phyloP scores from a whole-genome alignment of 2,329 filamentous ascomycete species.

The Verticillium albo-atrum region DNA sequence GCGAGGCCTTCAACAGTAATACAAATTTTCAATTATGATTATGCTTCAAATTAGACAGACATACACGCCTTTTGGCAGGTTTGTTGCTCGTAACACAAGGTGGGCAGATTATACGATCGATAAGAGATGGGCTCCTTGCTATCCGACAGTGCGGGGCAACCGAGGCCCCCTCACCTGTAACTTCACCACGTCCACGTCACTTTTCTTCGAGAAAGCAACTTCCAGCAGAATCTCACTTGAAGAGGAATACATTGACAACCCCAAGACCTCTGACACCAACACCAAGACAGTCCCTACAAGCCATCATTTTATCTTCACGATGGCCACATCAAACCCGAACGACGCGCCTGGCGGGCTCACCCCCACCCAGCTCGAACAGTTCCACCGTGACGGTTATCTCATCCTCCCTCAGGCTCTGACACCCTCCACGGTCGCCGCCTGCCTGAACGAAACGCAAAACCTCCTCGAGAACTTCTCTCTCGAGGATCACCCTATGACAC shows the following conservation, averaged over 20 bases:
- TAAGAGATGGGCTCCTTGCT: not conserved
- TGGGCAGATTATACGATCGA: not conserved
- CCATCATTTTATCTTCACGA: not conserved
- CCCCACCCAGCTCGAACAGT: conserved; percentile 64
- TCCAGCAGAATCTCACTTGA: not conserved
- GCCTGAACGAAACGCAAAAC: conserved; percentile 69
- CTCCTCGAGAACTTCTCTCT: conserved; percentile 75
- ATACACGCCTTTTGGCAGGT: too few relatives aligned
- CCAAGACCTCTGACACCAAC: not conserved
- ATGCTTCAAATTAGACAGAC: too few relatives aligned
- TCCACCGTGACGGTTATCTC: conserved; percentile 83
- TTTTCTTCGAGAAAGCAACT: not conserved
- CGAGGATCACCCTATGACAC: conserved; percentile 84
- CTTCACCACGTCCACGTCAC: not conserved
- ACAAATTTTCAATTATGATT: too few relatives aligned
- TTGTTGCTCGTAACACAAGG: too few relatives aligned
- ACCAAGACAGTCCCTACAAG: not conserved
- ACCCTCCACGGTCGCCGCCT: conserved; percentile 56
- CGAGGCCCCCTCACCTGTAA: not conserved
- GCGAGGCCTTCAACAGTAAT: too few relatives aligned
- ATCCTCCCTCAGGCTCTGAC: conserved; percentile 75
- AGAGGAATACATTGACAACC: not conserved
- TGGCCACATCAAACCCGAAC: not conserved
- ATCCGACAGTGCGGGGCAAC: not conserved
- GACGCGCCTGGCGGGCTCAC: conserved; percentile 52